A percentile compares a stretch with the other conserved stretches of the same genome.
These are phyloP conservation scores for Erysimum cheiranthoides DNA, from an alignment of 345 rosid species.

Conservation along the genomic window DNA sequence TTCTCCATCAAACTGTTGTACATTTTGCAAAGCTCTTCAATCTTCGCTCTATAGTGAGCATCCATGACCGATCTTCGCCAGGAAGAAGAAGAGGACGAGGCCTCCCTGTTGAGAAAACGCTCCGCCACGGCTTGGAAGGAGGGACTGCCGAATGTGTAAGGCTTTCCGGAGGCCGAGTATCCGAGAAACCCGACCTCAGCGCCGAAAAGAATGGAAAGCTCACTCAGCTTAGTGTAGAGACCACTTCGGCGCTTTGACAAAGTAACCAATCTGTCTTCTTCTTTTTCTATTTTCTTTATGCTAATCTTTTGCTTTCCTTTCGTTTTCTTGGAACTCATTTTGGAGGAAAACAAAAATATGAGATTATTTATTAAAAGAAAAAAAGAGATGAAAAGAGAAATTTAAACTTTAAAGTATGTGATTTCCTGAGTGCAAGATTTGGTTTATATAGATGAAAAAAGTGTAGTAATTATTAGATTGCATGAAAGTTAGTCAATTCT, in stretches of 20 bases:
- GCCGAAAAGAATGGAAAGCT: conserved; percentile 37
- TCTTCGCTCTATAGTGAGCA: conserved; percentile 1
- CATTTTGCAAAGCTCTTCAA: neutral
- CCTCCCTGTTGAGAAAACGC: conserved; percentile 12
- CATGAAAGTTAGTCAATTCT: conserved; percentile 15
- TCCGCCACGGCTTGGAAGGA: conserved; percentile 21
- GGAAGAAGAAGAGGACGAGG: neutral
- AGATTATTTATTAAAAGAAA: neutral
- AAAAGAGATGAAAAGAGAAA: neutral
- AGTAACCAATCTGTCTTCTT: conserved; percentile 11
- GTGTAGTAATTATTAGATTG: neutral
- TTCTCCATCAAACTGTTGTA: conserved; percentile 9
- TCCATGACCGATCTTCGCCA: neutral
- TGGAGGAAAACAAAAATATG: neutral
- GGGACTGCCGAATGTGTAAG: conserved; percentile 29
- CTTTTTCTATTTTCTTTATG: conserved; percentile 21
- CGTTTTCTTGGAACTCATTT: conserved; percentile 23
- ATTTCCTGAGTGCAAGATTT: neutral
- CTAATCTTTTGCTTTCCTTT: conserved; percentile 39
- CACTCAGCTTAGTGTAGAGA: conserved; percentile 29
- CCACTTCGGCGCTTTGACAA: conserved; percentile 35
- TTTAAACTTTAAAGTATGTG: neutral
- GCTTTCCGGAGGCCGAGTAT: conserved; percentile 20
- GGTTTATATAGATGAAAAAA: neutral
- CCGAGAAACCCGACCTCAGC: conserved; percentile 23